Base-by-base conservation (phyloP, 148 eudicot genomes). In the Heliosperma pusillum region DNA sequence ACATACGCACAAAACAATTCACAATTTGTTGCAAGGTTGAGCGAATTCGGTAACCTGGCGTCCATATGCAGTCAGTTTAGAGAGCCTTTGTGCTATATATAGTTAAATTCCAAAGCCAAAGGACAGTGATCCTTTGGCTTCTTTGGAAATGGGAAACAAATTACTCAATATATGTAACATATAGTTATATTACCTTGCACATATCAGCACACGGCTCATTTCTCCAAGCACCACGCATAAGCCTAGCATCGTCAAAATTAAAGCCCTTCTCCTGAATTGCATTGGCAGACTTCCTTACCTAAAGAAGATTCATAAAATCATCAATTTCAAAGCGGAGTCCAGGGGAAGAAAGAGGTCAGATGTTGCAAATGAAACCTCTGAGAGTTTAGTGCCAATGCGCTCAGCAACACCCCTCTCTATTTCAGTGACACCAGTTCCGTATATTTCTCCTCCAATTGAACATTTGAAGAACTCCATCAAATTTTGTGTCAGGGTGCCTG, bases 401-500 rank as follows among this genome's bases (percentile, higher is more conserved):
- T 89, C 89, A 78, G 96, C 98, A 26, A 82, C 80, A 77, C 99
- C 99, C 63, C 78, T 85, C 80, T 95, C 99, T 84, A 90, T 92
- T 86, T 95, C 99, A 53, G 92, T 92, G 11, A 92, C 69, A 79
- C 99, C 99, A 74, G 91, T 85, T 81, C 99, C 99, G 87, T 92
- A 95, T 21, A 88, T 75, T 86, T 92, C 88, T 73, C 97, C 97
- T 72, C 94, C 97, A 84, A 95, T 90, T 52, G 99, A 92, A 86
- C 97, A 95, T 80, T 95, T 95, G 70, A 95, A 95, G 80, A 95
- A 95, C 87, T 95, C 99, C 99, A 95, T 95, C 86, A 95, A 80
- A 72, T 95, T 95, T 80, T 93, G 87, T 19, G 99, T 95, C 58
- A 95, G 82, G 40, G 99, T 95, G 59, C 99, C 99, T 74, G 99